Evolutionary conservation across 805 yeast genomes (phyloP), one percentile per base, ranked within the genome.

Genomic region (Candida easanensis): DNA sequence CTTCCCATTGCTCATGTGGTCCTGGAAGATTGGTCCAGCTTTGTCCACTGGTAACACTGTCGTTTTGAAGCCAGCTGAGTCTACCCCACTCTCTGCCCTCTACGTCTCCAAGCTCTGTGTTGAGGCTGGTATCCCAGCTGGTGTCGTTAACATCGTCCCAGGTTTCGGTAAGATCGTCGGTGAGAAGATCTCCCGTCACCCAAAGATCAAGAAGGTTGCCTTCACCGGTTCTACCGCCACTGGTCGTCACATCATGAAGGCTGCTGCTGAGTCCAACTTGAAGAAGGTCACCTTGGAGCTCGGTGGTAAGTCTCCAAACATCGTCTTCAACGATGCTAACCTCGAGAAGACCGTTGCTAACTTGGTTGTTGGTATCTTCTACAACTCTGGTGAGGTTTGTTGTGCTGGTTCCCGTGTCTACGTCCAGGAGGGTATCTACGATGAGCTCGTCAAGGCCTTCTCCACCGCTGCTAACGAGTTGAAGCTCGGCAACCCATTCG

Each of bases 261-360:
- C 76, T 48, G 90, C 96, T 49, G 88, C 95, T 51, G 80, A 79
- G 49, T 77, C 87, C 38, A 81, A 82, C 68, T 75, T 90, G 66
- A 90, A 90, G 77, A 88, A 86, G 66, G 88, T 89, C 51, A 90
- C 97, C 34, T 76, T 90, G 63, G 98, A 90, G 73, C 80, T 89
- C 58, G 98, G 98, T 62, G 98, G 98, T 63, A 90, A 90, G 73
- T 89, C 97, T 26, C 96, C 98, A 59, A 82, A 85, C 67, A 80
- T 90, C 55, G 82, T 90, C 38, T 88, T 85, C 62, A 82, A 83
- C 60, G 97, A 90, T 62, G 90, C 91, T 44, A 80, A 90, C 64
- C 63, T 90, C 46, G 80, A 83, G 44, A 73, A 74, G 59, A 86
- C 97, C 39, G 84, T 87, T 39, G 74, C 82, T 55, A 78, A 81